These are phyloP conservation scores for Antitrichia curtipendula DNA, from an alignment of 225 moss, liverwort and hornwort species.

Conservation along the genomic window DNA sequence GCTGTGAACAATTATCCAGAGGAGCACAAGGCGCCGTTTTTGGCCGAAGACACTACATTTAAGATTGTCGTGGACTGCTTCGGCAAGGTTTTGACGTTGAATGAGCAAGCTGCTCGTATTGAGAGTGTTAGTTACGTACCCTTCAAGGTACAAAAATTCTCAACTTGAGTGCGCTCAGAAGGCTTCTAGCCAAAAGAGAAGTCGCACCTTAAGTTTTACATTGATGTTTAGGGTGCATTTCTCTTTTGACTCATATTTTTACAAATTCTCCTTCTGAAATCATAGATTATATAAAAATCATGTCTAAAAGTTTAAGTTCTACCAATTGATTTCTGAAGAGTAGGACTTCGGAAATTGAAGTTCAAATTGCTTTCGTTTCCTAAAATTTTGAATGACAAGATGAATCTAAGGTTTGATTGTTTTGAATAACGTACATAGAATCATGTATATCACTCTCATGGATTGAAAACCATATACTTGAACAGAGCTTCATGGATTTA, in stretches of 20 bases:
- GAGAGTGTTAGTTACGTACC: constrained; percentile 59
- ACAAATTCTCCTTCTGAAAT: neutral
- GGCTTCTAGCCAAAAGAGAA: neutral
- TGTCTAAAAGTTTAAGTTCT: neutral
- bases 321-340: no score
- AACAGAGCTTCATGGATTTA: neutral
- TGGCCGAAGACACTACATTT: constrained; percentile 59
- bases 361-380: neutral
- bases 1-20: constrained; percentile 58
- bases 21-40: constrained; percentile 61
- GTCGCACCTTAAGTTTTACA: neutral
- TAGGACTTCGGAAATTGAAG: neutral
- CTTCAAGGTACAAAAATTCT: constrained; percentile 39
- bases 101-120: constrained; percentile 74
- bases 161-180: neutral
- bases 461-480: neutral
- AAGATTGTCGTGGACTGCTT: constrained; percentile 87
- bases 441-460: neutral
- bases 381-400: neutral
- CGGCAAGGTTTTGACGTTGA: constrained; percentile 63
- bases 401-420: neutral
- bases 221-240: neutral
- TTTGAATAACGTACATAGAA: neutral
- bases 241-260: neutral
- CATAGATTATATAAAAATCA: no score